These are phyloP conservation scores for Exobasidium rhododendri DNA, from an alignment of 1,284 basidiomycete genomes.

Conservation along the genomic window DNA sequence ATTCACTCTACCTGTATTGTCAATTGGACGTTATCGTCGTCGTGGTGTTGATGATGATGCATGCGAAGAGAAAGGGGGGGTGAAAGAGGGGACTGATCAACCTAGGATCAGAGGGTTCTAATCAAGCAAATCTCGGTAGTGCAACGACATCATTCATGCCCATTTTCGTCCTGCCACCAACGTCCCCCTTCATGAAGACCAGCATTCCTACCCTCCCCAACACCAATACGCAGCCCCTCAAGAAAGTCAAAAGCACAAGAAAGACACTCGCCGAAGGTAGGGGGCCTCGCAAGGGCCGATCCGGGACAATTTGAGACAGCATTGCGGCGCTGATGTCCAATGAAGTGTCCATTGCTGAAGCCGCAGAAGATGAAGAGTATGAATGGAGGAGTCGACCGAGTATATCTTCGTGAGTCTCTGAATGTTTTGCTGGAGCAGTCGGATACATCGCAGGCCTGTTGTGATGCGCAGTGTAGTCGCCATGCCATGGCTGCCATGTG, in stretches of 20 bases:
- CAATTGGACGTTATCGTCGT: no score
- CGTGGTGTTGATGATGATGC: no score
- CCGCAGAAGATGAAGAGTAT: background rate
- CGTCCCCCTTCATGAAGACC: background rate
- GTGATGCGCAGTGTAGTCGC: background rate
- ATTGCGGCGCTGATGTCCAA: background rate
- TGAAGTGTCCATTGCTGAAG: background rate
- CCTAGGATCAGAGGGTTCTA: background rate
- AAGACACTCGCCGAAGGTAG: background rate
- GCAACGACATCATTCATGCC: no score
- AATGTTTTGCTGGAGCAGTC: background rate
- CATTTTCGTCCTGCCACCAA: background rate
- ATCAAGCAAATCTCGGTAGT: background rate
- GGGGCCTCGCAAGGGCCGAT: background rate
- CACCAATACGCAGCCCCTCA: background rate
- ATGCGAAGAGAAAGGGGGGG: background rate
- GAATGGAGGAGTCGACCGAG: background rate
- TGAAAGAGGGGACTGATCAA: background rate
- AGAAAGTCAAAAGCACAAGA: background rate
- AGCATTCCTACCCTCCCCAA: background rate
- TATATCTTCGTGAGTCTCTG: background rate
- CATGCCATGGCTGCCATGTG: background rate
- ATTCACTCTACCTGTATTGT: background rate
- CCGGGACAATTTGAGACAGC: background rate
- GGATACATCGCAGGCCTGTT: background rate